Percentiles rank a stretch among this genome's conserved stretches.
These are phyloP conservation scores for Tuber brumale DNA, from an alignment of 495 filamentous ascomycete genomes.

Conservation along the genomic window DNA sequence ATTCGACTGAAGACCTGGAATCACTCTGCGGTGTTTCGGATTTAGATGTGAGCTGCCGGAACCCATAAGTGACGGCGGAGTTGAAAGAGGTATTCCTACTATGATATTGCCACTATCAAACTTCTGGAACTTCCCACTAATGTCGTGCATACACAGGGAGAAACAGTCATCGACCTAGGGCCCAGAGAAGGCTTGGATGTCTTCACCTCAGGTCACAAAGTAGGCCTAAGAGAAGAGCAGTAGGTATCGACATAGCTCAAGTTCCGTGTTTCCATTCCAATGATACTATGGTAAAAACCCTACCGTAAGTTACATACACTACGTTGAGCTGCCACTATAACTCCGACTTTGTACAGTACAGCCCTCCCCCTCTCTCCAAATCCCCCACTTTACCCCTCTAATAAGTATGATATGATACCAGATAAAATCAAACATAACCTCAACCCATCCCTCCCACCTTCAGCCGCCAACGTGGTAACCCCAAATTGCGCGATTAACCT, in stretches of 20 bases:
- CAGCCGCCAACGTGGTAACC: constrained; percentile 54
- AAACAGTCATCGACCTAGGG: constrained; percentile 59
- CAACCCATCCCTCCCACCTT: constrained; percentile 45
- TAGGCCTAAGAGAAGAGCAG: constrained; percentile 53
- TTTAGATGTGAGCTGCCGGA: constrained; percentile 62
- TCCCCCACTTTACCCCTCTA: constrained; percentile 2
- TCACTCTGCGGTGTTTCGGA: constrained; percentile 55
- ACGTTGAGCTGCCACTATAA: constrained; percentile 43
- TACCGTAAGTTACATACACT: constrained; percentile 37
- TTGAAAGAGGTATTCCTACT: constrained; percentile 47
- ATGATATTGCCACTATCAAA: background rate
- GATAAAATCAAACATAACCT: constrained; percentile 48
- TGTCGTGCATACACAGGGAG: constrained; percentile 47
- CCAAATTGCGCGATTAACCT: constrained; percentile 59
- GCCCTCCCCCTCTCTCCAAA: background rate
- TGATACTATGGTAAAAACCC: background rate
- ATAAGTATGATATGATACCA: constrained; percentile 4
- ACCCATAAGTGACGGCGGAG: constrained; percentile 54
- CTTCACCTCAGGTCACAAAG: constrained; percentile 54
- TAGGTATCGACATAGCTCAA: constrained; percentile 64
- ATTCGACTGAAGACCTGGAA: constrained; percentile 51
- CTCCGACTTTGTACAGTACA: constrained; percentile 18
- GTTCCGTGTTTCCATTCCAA: constrained; percentile 41
- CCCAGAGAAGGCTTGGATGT: constrained; percentile 60
- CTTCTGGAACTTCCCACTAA: background rate